Conservation (phyloP, 805 yeast species). For the Myxozyma neglecta region DNA sequence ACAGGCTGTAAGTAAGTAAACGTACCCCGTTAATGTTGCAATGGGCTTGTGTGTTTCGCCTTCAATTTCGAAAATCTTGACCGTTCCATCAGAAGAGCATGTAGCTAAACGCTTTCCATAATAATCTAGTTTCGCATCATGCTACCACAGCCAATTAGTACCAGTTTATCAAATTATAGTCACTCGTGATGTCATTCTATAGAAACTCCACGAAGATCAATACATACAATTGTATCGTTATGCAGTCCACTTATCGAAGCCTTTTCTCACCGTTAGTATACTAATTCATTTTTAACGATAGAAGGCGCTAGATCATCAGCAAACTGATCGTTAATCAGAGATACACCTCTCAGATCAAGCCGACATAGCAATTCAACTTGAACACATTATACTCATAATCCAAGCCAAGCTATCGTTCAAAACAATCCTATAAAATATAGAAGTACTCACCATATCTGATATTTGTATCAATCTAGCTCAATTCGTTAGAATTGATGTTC, state of each 20-base stretch:
- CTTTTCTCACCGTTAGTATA: neutral
- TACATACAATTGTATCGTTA: conserved; percentile 23
- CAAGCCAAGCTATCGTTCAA: too few relatives aligned
- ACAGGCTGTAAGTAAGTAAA: neutral
- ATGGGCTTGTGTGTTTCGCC: conserved; percentile 78
- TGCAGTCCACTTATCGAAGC: conserved; percentile 20
- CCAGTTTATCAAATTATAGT: too few relatives aligned
- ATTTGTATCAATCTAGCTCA: too few relatives aligned
- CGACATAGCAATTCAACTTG: neutral
- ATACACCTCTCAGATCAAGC: neutral
- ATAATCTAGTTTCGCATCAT: conserved; percentile 95
- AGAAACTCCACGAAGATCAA: too few relatives aligned
- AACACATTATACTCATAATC: neutral
- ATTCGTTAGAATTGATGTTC: too few relatives aligned
- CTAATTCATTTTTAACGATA: neutral
- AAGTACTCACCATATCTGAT: too few relatives aligned
- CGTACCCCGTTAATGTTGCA: conserved; percentile 73
- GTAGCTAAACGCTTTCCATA: conserved; percentile 96
- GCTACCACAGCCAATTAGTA: conserved; percentile 40
- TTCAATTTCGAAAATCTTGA: conserved; percentile 87
- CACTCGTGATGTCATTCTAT: too few relatives aligned
- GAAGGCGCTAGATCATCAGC: neutral
- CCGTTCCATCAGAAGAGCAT: conserved; percentile 93
- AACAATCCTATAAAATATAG: too few relatives aligned
- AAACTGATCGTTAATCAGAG: too few relatives aligned